Conservation (phyloP, 176 grass and related monocot genomes). For the Bonia amplexicaulis region DNA sequence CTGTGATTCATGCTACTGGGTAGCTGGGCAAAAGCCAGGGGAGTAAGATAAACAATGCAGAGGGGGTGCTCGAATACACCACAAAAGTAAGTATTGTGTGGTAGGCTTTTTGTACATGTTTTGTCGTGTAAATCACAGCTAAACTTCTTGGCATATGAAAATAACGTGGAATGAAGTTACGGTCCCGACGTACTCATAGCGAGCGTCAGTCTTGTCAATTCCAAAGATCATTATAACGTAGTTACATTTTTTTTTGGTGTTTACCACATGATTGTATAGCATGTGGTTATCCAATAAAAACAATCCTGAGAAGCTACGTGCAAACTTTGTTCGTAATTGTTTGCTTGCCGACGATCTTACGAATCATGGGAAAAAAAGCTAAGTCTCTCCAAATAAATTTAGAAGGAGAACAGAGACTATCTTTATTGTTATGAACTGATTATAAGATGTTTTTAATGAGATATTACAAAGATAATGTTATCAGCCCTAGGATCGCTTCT, state of each 20-base stretch:
- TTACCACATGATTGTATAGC: neutral
- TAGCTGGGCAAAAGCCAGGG: neutral
- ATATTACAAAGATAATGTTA: too few species aligned
- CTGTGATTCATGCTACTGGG: neutral
- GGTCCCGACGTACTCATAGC: neutral
- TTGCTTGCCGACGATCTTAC: too few species aligned
- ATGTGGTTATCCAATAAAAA: neutral
- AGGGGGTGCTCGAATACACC: constrained; percentile 17
- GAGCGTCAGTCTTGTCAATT: neutral
- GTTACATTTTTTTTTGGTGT: neutral
- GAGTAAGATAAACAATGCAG: neutral
- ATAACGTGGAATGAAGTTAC: neutral
- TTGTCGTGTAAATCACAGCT: constrained; percentile 27
- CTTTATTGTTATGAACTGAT: too few species aligned
- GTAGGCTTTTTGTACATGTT: constrained; percentile 20
- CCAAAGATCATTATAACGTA: neutral
- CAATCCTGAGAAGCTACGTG: fast-evolving
- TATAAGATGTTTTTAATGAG: too few species aligned
- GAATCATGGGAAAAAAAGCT: too few species aligned
- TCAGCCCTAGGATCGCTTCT: too few species aligned
- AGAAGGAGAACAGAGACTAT: too few species aligned
- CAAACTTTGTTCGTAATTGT: neutral
- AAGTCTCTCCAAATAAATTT: too few species aligned
- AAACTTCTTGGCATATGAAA: neutral
- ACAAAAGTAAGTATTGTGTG: neutral